These are phyloP conservation scores for Parsonsia alboflavescens DNA, from an alignment of 257 asterid genomes.

Conservation along the genomic window DNA sequence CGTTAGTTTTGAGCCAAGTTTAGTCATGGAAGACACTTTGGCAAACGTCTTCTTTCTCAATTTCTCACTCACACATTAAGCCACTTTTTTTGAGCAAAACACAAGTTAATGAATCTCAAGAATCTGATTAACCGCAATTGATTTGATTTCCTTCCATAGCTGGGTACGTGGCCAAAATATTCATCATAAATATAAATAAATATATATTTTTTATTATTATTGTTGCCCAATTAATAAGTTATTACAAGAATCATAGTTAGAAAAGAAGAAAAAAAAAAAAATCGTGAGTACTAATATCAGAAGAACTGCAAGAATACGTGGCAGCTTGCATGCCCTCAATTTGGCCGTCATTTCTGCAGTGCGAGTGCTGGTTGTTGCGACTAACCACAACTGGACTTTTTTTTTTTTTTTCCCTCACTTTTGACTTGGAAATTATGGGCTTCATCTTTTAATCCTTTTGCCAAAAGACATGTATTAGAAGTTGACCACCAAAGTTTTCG, in stretches of 20 bases:
- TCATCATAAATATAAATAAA: neutral
- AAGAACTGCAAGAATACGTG: neutral
- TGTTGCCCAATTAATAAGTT: neutral
- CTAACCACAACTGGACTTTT: neutral
- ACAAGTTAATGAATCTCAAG: neutral
- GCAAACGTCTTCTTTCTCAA: neutral
- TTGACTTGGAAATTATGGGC: too few relatives aligned
- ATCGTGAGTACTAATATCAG: too few relatives aligned
- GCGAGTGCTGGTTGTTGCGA: neutral
- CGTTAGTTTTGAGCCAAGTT: too few relatives aligned
- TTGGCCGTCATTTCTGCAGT: slow-evolving; percentile 8
- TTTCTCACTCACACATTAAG: neutral
- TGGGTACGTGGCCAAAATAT: neutral
- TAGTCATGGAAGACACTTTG: neutral
- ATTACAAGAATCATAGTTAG: neutral
- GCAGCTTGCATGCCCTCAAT: neutral
- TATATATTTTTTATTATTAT: neutral
- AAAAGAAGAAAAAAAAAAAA: too few relatives aligned
- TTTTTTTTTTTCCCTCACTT: neutral
- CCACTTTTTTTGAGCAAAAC: neutral
- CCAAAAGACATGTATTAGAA: neutral
- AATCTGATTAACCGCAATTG: too few relatives aligned
- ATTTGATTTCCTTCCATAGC: neutral
- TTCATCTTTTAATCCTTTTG: neutral
- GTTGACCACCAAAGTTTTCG: neutral